Evolutionary conservation across 441 rosid genomes (phyloP).

Genomic region (Corymbia citriodora): DNA sequence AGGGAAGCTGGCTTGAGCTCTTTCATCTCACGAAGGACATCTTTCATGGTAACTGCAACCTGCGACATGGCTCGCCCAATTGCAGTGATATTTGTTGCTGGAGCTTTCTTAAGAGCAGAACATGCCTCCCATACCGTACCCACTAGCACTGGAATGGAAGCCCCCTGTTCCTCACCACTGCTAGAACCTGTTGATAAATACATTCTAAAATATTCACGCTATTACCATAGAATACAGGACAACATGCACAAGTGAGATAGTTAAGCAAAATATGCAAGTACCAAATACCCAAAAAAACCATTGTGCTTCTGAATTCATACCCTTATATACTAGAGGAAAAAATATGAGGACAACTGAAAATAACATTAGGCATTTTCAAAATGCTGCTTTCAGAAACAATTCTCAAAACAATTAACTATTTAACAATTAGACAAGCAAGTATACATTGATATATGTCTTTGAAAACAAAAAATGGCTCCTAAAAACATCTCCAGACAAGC

Average conservation of each 20-base stretch:
- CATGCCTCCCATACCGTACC: constrained; percentile 96
- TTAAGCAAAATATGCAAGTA: neutral
- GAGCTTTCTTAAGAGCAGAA: constrained; percentile 71
- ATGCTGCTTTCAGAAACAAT: neutral
- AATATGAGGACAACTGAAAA: neutral
- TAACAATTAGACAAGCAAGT: neutral
- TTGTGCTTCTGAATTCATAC: neutral
- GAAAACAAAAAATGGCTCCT: neutral
- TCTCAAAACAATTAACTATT: neutral
- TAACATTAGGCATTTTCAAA: neutral
- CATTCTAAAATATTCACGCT: neutral
- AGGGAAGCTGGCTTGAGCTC: constrained; percentile 69
- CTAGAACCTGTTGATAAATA: neutral
- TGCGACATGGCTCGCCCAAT: constrained; percentile 88
- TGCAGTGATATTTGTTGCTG: constrained; percentile 71
- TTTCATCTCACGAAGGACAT: constrained; percentile 92
- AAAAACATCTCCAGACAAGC: neutral
- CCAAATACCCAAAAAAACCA: neutral
- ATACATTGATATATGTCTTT: neutral
- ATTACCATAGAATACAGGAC: neutral
- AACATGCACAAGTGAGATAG: neutral
- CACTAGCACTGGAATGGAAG: constrained; percentile 51
- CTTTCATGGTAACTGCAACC: constrained; percentile 82
- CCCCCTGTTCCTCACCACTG: constrained; percentile 47
- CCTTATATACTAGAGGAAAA: neutral